Evolutionary conservation across 78 protist species (phyloP).

Genomic region (slime mould (Dictyostelium discoideum)): dicty_2.7 NC_007088.5:2622001-2622500

Average conservation of each 20-base stretch:
- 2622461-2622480: neutral
- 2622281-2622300: too few relatives aligned
- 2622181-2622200: neutral
- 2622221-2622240: neutral
- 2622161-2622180: slow-evolving; percentile 25
- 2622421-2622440: neutral
- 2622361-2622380: slow-evolving; percentile 35
- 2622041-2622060: neutral
- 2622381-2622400: slow-evolving; percentile 43
- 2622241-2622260: too few relatives aligned
- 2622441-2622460: slow-evolving; percentile 39
- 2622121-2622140: slow-evolving; percentile 10
- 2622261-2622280: too few relatives aligned
- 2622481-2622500: slow-evolving; percentile 27
- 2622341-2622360: slow-evolving; percentile 51
- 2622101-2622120: slow-evolving; percentile 2
- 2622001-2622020: neutral
- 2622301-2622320: neutral
- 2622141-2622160: slow-evolving; percentile 43
- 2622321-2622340: neutral
- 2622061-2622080: slow-evolving; percentile 37
- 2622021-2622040: neutral
- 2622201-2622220: neutral
- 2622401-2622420: slow-evolving; percentile 53
- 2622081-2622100: slow-evolving; percentile 46